Conservation (phyloP, 257 asterid genomes). For the Leonotis leonurus region DNA sequence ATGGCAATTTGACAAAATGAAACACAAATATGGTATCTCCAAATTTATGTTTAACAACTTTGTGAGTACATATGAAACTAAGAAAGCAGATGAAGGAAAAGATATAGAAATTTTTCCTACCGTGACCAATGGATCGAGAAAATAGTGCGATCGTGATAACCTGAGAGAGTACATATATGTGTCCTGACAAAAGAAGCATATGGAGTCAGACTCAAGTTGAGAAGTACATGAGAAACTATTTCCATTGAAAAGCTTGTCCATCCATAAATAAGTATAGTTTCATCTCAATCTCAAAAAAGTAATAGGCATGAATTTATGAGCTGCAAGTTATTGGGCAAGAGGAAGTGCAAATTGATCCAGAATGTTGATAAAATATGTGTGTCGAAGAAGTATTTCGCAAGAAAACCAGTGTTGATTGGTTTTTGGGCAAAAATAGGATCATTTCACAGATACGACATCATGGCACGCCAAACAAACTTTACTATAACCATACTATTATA, state of each 20-base stretch:
- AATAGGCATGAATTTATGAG: not conserved
- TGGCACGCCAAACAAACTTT: not conserved
- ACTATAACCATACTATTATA: not conserved
- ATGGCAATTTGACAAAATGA: not conserved
- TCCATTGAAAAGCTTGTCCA: not conserved
- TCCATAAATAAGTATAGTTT: not conserved
- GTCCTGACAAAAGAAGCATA: conserved; percentile 48
- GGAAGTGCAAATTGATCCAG: not conserved
- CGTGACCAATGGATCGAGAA: conserved; percentile 93
- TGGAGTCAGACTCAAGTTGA: conserved; percentile 16
- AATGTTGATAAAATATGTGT: not conserved
- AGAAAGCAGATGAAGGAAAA: not conserved
- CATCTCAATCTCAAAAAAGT: not conserved
- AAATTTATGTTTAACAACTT: not conserved
- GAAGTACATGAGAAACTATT: not conserved
- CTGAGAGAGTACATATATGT: conserved; percentile 72
- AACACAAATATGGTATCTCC: not conserved
- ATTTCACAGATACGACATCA: not conserved
- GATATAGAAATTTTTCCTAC: conserved; percentile 27
- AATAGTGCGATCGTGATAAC: conserved; percentile 88
- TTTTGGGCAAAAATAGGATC: not conserved
- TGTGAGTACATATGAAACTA: not conserved
- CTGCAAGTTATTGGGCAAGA: conserved; percentile 2
- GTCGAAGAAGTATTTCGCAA: not conserved
- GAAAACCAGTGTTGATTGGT: not conserved